phyloP scores from a whole-genome alignment of 257 asterid genomes.

The Solanum arcanum region DNA sequence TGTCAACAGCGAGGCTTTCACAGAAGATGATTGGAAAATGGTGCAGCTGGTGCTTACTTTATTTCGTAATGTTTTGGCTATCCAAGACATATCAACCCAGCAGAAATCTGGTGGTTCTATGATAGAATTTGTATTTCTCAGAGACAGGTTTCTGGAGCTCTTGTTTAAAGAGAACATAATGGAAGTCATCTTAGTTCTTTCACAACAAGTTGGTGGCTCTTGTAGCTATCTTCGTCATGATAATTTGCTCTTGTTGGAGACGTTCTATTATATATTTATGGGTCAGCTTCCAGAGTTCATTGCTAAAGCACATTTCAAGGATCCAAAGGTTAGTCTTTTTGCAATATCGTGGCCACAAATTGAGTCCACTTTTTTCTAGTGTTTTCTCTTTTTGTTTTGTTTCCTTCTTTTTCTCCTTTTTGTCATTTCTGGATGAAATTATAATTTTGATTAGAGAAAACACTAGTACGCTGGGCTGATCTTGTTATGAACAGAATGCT shows the following conservation, averaged over 20 bases:
- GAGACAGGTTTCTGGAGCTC: slow-evolving; percentile 70
- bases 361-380: not conserved
- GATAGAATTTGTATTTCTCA: slow-evolving; percentile 44
- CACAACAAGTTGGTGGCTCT: slow-evolving; percentile 77
- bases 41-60: slow-evolving; percentile 88
- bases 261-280: slow-evolving; percentile 55
- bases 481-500: not conserved
- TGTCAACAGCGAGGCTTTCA: slow-evolving; percentile 62
- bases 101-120: slow-evolving; percentile 77
- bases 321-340: slow-evolving; percentile 50
- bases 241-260: slow-evolving; percentile 82
- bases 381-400: not conserved
- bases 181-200: slow-evolving; percentile 71
- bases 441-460: not conserved
- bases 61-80: slow-evolving; percentile 74
- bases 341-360: not conserved
- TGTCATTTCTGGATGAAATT: not conserved
- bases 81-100: slow-evolving; percentile 77
- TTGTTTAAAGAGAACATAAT: slow-evolving; percentile 81
- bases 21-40: slow-evolving; percentile 96
- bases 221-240: slow-evolving; percentile 68
- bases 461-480: not conserved
- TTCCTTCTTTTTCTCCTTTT: not conserved
- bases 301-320: slow-evolving; percentile 43
- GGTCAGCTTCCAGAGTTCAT: slow-evolving; percentile 87